phyloP scores from a whole-genome alignment of 176 grass and related monocot genomes.

The Musa itinerans region DNA sequence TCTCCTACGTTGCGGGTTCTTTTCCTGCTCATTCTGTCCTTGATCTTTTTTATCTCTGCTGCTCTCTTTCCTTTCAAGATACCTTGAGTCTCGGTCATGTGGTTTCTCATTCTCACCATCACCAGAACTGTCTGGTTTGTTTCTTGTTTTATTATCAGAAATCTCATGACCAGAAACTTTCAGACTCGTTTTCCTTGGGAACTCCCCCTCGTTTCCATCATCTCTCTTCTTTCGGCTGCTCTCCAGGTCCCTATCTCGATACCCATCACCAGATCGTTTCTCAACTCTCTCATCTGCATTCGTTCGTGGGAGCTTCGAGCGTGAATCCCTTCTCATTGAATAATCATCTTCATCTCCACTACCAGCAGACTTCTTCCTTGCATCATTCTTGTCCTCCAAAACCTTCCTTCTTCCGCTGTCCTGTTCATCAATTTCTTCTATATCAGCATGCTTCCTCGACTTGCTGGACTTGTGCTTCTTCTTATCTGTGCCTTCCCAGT shows the following conservation, averaged over 20 bases:
- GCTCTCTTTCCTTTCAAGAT: slow-evolving; percentile 37
- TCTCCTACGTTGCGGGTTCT: slow-evolving; percentile 28
- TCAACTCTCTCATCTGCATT: slow-evolving; percentile 38
- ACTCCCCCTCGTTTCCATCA: slow-evolving; percentile 37
- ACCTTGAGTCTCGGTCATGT: slow-evolving; percentile 24
- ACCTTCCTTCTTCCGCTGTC: slow-evolving; percentile 24
- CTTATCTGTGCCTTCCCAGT: slow-evolving; percentile 22
- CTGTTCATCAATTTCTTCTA: slow-evolving; percentile 29
- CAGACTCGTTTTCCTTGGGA: slow-evolving; percentile 30
- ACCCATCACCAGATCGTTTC: slow-evolving; percentile 36
- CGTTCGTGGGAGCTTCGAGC: slow-evolving; percentile 46
- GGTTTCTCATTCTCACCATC: slow-evolving; percentile 19
- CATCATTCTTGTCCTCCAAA: slow-evolving; percentile 27
- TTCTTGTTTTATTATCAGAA: slow-evolving; percentile 23
- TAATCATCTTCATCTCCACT: slow-evolving; percentile 26
- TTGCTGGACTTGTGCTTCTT: slow-evolving; percentile 31
- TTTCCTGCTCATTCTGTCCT: slow-evolving; percentile 24
- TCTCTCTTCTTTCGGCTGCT: slow-evolving; percentile 40
- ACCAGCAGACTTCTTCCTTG: slow-evolving; percentile 20
- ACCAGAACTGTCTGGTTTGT: background rate
- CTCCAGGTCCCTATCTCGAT: slow-evolving; percentile 28
- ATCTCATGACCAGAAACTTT: slow-evolving; percentile 29
- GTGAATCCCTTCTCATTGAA: slow-evolving; percentile 32
- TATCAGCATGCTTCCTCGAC: slow-evolving; percentile 29
- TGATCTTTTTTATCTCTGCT: slow-evolving; percentile 33